Evolutionary conservation across 2,329 filamentous ascomycete species (phyloP), one percentile per base, ranked within the genome.

Genomic region (Lachnellula cervina): DNA sequence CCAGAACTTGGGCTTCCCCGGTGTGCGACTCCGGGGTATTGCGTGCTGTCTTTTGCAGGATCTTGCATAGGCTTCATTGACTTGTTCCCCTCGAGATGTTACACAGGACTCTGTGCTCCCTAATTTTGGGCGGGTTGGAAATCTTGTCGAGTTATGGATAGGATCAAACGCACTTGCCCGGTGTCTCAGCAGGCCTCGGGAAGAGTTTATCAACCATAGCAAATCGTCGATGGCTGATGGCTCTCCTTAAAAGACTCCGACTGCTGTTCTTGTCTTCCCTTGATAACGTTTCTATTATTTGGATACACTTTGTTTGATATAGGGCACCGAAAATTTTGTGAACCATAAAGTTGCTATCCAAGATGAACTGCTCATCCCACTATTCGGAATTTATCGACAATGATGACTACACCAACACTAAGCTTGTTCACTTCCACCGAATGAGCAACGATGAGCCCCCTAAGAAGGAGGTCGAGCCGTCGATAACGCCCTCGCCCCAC

Each of bases 11-110:
- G 38, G 37, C 40, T 53, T 53, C 48, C 56, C 51, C 23, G 38
- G 34, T 52, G 57, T 59, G 38, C 32, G 40, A 60, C 53, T 38
- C 40, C 57, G 57, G 54, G 58, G 46, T 49, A 54, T 53, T 52
- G 50, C 49, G 50, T 52, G 55, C 52, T 58, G 55, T n/a, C 38
- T 44, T 49, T 52, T 60, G 59, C 56, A 59, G 48, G 49, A 60
- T 59, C 54, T 59, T 44, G 42, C 44, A 14, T 11, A 23, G 25
- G 44, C 44, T 32, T n/a, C 14, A 32, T 46, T 28, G 44, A 46
- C 44, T 46, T 17, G 44, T 5, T 46, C 16, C 14, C 44, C 23
- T 46, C 44, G 44, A 25, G 14, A 17, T 25, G 44, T 32, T 46
- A 46, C 23, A 46, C 44, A 46, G 14, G 23, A 21, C 14, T 32